Percentiles rank a stretch among this genome's conserved stretches.
phyloP scores from a whole-genome alignment of 331 rosid genomes.

The Rosa hybrid region DNA sequence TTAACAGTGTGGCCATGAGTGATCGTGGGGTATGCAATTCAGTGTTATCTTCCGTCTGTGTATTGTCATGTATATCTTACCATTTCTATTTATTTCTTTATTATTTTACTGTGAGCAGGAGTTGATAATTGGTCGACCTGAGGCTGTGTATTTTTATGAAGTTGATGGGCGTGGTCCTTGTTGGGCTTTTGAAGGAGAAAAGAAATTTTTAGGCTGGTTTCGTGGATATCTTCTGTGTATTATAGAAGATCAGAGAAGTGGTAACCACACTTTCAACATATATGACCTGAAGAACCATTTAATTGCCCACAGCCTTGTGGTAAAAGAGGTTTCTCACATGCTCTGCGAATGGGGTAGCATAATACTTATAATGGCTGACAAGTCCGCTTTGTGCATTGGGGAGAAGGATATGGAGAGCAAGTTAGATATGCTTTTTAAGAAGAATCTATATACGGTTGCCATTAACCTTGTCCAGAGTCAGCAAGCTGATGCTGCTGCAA shows the following conservation, averaged over 20 bases:
- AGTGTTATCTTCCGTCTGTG: constrained; percentile 4
- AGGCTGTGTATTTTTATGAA: constrained; percentile 95
- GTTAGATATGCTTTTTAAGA: constrained; percentile 94
- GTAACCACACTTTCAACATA: constrained; percentile 75
- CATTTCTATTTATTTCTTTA: constrained; percentile 28
- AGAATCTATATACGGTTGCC: constrained; percentile 87
- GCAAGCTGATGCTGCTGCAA: constrained; percentile 97
- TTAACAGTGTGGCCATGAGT: constrained; percentile 82
- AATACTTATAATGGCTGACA: constrained; percentile 83
- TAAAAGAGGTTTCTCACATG: constrained; percentile 90
- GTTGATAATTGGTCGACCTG: constrained; percentile 88
- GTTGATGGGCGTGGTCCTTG: constrained; percentile 99
- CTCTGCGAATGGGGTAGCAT: constrained; percentile 97
- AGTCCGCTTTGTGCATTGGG: constrained; percentile 84
- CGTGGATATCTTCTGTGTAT: constrained; percentile 95
- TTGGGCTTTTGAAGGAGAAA: constrained; percentile 99
- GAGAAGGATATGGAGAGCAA: constrained; percentile 99
- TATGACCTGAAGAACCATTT: constrained; percentile 91
- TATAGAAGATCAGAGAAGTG: constrained; percentile 88
- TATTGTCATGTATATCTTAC: constrained; percentile 11
- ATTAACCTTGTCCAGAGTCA: constrained; percentile 96
- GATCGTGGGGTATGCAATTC: constrained; percentile 71
- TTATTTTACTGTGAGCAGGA: constrained; percentile 56
- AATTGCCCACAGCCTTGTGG: constrained; percentile 81
- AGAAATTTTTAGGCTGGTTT: constrained; percentile 92